Conservation (phyloP, 805 yeast species). For the Candida coleopterorum region DNA sequence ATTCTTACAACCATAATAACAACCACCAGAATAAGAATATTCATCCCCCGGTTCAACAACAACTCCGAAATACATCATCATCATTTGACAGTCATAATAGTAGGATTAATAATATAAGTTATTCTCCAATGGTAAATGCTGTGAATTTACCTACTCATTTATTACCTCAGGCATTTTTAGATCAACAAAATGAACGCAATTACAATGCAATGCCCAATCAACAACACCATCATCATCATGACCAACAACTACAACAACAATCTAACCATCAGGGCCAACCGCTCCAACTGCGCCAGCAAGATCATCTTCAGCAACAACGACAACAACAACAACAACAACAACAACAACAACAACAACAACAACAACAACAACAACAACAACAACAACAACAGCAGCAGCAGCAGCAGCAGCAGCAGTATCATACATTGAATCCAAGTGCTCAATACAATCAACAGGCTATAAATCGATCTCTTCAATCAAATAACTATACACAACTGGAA, state of each 20-base stretch:
- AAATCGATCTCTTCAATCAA: slow-evolving; percentile 1
- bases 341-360: slow-evolving; percentile 4
- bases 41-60: not conserved
- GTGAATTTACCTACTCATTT: slow-evolving; percentile 22
- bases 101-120: not conserved
- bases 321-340: slow-evolving; percentile 4
- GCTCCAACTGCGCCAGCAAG: slow-evolving; percentile 9
- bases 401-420: slow-evolving; percentile 4
- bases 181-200: slow-evolving; percentile 14
- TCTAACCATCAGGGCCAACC: too few species aligned
- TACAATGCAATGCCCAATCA: slow-evolving; percentile 11
- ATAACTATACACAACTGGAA: not conserved
- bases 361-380: not conserved
- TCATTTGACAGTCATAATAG: too few species aligned
- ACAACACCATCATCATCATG: slow-evolving; percentile 9
- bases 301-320: slow-evolving; percentile 1
- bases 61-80: not conserved
- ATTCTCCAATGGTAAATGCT: slow-evolving; percentile 8
- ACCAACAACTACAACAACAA: slow-evolving; percentile 5
- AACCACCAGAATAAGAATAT: not conserved
- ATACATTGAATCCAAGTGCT: not conserved
- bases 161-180: slow-evolving; percentile 16
- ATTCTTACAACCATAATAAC: not conserved
- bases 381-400: slow-evolving; percentile 5
- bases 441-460: not conserved